Base-by-base conservation (phyloP, 164 flowering plant species). In the grape (Vitis vinifera) region DNA sequence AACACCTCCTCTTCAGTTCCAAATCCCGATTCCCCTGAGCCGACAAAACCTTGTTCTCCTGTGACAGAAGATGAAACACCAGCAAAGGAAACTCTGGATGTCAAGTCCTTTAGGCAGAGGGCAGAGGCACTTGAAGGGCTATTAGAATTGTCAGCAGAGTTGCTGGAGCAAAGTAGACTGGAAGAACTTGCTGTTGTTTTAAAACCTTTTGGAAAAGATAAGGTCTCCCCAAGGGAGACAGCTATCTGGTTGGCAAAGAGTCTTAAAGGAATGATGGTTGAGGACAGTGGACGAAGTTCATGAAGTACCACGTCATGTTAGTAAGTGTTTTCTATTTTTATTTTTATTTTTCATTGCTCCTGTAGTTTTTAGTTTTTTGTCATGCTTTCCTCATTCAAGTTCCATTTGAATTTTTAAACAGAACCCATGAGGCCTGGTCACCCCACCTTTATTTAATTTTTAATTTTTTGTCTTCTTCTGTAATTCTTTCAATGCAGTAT, bases 201-300 rank as follows among this genome's bases (percentile, higher is more conserved):
- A 79, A 91, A 85, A 78, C 99, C 99, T 29, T 96, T 96, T 17
- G 99, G 99, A 55, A 93, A 84, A 82, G 93, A 87, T 73, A 93
- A 93, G 71, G 97, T 93, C 31, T 93, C 98, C 62, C 97, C 98
- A 63, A 88, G 99, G 76, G 99, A 95, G 80, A 95, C 99, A 2
- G 99, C 99, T 19, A 95, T 95, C 66, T 95, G 99, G 99, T 75
- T 95, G 78, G 98, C 99, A 1, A 95, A 85, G 79, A 93, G 98
- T 79, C 87, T 95, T 10, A 95, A 95, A 83, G 99, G 99, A 62
- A 92, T 95, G 98, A 92, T 91, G 92, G 79, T 83, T 2, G 97
- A 92, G 52, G 99, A 93, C 58, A 66, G 78, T 50, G 86, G 81
- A 23, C 82, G 91, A 55, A 71, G 75, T 70, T 72, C 84, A 9